A percentile compares a stretch with the other conserved stretches of the same genome.
These are phyloP conservation scores for Tylopilus vinaceipallidus DNA, from an alignment of 768 basidiomycete genomes.

Conservation along the genomic window DNA sequence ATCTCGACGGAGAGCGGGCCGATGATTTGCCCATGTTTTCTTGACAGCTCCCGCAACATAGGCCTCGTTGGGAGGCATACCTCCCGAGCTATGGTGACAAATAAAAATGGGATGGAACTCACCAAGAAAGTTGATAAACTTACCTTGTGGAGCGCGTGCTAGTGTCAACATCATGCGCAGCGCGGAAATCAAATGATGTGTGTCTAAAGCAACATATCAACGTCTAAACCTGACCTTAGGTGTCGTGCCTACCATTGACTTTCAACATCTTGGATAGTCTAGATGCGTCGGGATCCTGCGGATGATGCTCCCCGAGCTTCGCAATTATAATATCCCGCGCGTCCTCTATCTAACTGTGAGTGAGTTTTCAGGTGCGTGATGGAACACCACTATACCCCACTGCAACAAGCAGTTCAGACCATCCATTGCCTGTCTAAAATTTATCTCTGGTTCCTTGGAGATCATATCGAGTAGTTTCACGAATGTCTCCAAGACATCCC, in stretches of 20 bases:
- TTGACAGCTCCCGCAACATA: conserved; percentile 16
- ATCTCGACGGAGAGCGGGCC: conserved; percentile 24
- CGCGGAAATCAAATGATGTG: conserved; percentile 13
- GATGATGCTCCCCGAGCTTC: not conserved
- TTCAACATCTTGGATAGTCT: conserved; percentile 19
- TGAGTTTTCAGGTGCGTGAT: not conserved
- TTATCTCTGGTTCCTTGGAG: not conserved
- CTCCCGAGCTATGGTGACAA: too few relatives aligned
- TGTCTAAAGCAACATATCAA: conserved; percentile 3
- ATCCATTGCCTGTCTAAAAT: conserved; percentile 24
- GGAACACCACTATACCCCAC: conserved; percentile 12
- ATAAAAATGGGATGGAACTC: too few relatives aligned
- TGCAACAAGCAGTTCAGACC: conserved; percentile 17
- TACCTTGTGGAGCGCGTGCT: conserved; percentile 14
- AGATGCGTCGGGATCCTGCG: not conserved
- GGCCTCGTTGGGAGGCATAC: conserved; percentile 10
- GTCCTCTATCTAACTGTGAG: conserved; percentile 7
- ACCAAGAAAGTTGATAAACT: too few relatives aligned
- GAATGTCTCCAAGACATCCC: conserved; percentile 10
- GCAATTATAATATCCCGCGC: conserved; percentile 2
- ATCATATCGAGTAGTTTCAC: conserved; percentile 16
- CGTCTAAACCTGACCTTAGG: too few relatives aligned
- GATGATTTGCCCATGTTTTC: conserved; percentile 4
- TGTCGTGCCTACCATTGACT: conserved; percentile 7
- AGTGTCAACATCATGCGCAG: conserved; percentile 17